Percentiles rank a stretch among this genome's conserved stretches.
phyloP scores from a whole-genome alignment of 805 yeast genomes.

The Grigorovia transvaalensis region DNA sequence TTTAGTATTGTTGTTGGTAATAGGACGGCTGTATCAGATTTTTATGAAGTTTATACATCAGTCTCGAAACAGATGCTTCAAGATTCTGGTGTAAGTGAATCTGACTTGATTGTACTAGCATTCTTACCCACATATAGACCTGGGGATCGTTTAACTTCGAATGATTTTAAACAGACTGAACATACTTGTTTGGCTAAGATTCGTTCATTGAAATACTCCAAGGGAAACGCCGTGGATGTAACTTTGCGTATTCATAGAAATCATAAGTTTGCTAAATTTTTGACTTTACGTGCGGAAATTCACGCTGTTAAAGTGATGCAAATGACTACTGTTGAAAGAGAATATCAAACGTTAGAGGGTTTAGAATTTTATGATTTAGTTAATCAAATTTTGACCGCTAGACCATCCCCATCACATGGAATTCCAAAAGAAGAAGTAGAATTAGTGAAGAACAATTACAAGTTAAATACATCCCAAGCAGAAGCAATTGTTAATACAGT shows the following conservation, averaged over 20 bases:
- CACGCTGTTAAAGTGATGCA: slow-evolving; percentile 69
- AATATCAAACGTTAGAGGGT: slow-evolving; percentile 73
- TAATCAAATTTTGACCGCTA: slow-evolving; percentile 55
- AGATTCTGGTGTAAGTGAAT: slow-evolving; percentile 53
- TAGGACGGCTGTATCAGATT: slow-evolving; percentile 72
- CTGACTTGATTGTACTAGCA: slow-evolving; percentile 64
- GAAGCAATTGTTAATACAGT: slow-evolving; percentile 72
- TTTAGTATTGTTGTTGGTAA: slow-evolving; percentile 66
- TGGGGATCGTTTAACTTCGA: slow-evolving; percentile 25
- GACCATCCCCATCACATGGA: slow-evolving; percentile 32
- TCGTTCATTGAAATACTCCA: slow-evolving; percentile 55
- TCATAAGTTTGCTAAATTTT: slow-evolving; percentile 35
- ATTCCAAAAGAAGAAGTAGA: slow-evolving; percentile 30
- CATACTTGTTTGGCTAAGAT: slow-evolving; percentile 74
- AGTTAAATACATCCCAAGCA: slow-evolving; percentile 84
- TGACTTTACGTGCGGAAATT: slow-evolving; percentile 55
- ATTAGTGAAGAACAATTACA: slow-evolving; percentile 38
- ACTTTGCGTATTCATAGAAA: slow-evolving; percentile 54
- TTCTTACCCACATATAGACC: slow-evolving; percentile 32
- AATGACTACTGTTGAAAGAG: slow-evolving; percentile 89
- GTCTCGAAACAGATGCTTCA: slow-evolving; percentile 41
- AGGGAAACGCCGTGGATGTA: slow-evolving; percentile 60
- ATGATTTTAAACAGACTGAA: slow-evolving; percentile 25
- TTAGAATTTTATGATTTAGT: slow-evolving; percentile 70
- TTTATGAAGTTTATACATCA: slow-evolving; percentile 77